Base-by-base conservation (phyloP, 345 rosid genomes). In the Murraya koenigii region DNA sequence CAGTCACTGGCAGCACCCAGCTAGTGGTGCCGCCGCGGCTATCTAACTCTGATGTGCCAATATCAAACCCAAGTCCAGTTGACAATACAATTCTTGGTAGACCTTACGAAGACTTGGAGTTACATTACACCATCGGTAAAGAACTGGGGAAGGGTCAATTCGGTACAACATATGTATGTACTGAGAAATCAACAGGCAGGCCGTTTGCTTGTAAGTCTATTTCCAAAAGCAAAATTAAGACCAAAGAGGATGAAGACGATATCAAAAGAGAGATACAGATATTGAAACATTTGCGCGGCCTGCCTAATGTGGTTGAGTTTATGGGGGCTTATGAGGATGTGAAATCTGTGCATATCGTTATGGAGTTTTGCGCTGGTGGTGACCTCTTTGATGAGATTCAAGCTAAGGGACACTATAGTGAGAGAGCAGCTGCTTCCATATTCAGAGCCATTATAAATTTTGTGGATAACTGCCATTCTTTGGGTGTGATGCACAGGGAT, bases 401-500 rank as follows among this genome's bases (percentile, higher is more conserved):
- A 19, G 84, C 77, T 8, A 83, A 74, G 71, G 84, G 83, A 35
- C 79, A 77, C 77, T 85, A 85, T 41, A 75, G 77, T 2, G 88
- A 83, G 79, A 78, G 66, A 49, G 84, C 76, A 56, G 84, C 88
- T 20, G 81, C 84, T 69, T 77, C 36, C 36, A 79, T 78, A 61
- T 85, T 72, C 69, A 74, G 77, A 61, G 62, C 66, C n/a, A 76
- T 83, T 5, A 74, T 83, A 65, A 83, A 83, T 72, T 84, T 83
- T 36, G 86, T 85, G 86, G 33, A 91, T 61, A 88, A 86, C 59
- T 94, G 94, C 54, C 97, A 92, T 82, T 91, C 87, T 73, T 89
- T 94, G 93, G 97, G 97, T 38, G 98, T 94, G 72, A 83, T 92
- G 88, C 97, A 90, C 70, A 89, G 91, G 76, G 86, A 85, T 67